A percentile compares a stretch with the other conserved stretches of the same genome.
These are phyloP conservation scores for Epichloe glyceriae DNA, from an alignment of 2,329 filamentous ascomycete species.

Conservation along the genomic window DNA sequence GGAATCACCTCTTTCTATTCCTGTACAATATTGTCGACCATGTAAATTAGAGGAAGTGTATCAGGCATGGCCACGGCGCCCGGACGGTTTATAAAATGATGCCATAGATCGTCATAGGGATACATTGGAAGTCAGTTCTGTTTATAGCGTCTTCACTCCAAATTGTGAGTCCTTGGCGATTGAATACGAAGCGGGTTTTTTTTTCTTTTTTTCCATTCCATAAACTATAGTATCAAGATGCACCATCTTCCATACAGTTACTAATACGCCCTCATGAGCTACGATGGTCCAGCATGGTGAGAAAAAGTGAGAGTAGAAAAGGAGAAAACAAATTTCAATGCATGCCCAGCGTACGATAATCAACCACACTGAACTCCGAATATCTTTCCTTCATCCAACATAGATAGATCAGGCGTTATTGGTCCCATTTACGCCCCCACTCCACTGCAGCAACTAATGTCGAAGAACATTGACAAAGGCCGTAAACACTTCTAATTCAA, in stretches of 20 bases:
- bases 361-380: background rate
- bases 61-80: conserved; percentile 8
- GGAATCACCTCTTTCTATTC: background rate
- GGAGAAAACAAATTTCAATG: background rate
- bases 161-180: background rate
- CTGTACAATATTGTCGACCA: background rate
- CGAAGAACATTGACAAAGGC: conserved; percentile 60
- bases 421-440: background rate
- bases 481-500: conserved; percentile 68
- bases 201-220: background rate
- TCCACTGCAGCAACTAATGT: background rate
- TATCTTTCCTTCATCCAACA: background rate
- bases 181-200: background rate
- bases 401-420: background rate
- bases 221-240: background rate
- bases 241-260: background rate
- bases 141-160: background rate
- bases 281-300: background rate
- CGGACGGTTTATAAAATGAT: conserved; percentile 11
- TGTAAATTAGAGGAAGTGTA: background rate
- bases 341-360: background rate
- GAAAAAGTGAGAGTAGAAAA: background rate
- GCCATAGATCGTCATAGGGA: conserved; percentile 11
- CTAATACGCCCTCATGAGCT: background rate
- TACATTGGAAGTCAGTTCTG: background rate